A percentile compares a stretch with the other conserved stretches of the same genome.
phyloP scores from a whole-genome alignment of 2,329 filamentous ascomycete species.

The Cladosporium sp. region DNA sequence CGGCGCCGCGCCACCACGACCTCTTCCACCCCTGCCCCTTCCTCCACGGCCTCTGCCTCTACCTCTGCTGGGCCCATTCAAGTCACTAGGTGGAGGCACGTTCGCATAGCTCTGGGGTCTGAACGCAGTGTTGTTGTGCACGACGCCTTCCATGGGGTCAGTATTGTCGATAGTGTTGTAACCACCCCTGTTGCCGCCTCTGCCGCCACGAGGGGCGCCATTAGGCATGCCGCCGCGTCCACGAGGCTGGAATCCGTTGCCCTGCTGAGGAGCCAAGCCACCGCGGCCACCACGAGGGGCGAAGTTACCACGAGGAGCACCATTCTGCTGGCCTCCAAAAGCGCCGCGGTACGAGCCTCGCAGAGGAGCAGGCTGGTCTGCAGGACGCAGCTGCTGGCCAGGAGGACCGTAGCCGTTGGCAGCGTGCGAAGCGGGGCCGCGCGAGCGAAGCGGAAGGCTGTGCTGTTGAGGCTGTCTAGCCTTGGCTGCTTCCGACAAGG shows the following conservation, averaged over 20 bases:
- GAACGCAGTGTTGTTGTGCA: slow-evolving; percentile 58
- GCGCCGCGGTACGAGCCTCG: slow-evolving; percentile 60
- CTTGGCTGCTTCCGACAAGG: slow-evolving; percentile 45
- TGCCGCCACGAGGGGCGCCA: slow-evolving; percentile 38
- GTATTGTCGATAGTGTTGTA: slow-evolving; percentile 51
- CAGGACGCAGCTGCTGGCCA: slow-evolving; percentile 61
- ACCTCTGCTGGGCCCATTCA: slow-evolving; percentile 46
- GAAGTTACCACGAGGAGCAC: slow-evolving; percentile 30
- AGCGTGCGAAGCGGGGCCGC: slow-evolving; percentile 51
- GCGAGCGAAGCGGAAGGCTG: slow-evolving; percentile 30
- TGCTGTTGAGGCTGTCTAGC: slow-evolving; percentile 30
- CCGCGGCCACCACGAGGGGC: slow-evolving; percentile 40
- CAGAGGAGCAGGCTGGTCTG: slow-evolving; percentile 57
- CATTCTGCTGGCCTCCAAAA: slow-evolving; percentile 46
- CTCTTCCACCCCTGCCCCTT: slow-evolving; percentile 20
- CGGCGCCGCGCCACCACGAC: slow-evolving; percentile 22
- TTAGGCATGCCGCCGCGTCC: slow-evolving; percentile 33
- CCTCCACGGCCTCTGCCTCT: slow-evolving; percentile 29
- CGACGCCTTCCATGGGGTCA: slow-evolving; percentile 54
- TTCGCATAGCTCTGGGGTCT: slow-evolving; percentile 54
- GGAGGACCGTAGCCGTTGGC: slow-evolving; percentile 56
- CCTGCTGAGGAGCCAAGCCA: slow-evolving; percentile 28
- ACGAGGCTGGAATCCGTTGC: slow-evolving; percentile 21
- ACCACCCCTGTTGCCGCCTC: slow-evolving; percentile 42
- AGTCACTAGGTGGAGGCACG: slow-evolving; percentile 59